Percentiles rank a stretch among this genome's conserved stretches.
Evolutionary conservation across 1,284 basidiomycete genomes (phyloP).

Genomic region (Irpex sp.): DNA sequence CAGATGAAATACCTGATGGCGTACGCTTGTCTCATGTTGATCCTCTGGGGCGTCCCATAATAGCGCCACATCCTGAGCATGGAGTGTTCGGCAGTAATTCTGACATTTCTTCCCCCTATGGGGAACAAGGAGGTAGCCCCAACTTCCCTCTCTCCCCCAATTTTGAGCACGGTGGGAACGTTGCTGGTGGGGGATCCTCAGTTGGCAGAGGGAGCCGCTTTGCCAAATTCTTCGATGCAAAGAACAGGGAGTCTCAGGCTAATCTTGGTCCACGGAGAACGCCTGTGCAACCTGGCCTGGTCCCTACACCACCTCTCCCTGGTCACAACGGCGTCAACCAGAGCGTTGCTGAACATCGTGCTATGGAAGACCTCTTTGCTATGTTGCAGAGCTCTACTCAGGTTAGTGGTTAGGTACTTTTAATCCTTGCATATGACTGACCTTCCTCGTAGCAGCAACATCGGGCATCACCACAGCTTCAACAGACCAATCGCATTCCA

Average conservation of each 20-base stretch:
- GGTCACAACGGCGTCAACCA: conserved; percentile 37
- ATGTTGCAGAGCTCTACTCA: conserved; percentile 67
- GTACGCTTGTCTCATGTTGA: conserved; percentile 29
- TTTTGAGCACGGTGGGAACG: conserved; percentile 22
- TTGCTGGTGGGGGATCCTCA: conserved; percentile 33
- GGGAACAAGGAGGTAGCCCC: conserved; percentile 22
- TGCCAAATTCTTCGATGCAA: conserved; percentile 80
- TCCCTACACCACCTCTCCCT: conserved; percentile 41
- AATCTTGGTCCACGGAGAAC: conserved; percentile 14
- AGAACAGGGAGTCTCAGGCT: conserved; percentile 43
- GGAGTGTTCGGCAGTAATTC: conserved; percentile 11
- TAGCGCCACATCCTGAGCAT: neutral
- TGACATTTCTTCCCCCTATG: conserved; percentile 31
- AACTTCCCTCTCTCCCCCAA: conserved; percentile 13
- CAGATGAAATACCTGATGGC: conserved; percentile 39
- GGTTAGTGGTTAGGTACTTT: conserved; percentile 33
- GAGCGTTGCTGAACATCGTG: conserved; percentile 44
- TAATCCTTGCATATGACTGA: neutral
- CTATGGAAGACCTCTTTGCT: conserved; percentile 74
- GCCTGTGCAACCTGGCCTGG: conserved; percentile 22
- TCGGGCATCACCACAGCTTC: conserved; percentile 26
- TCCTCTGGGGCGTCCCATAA: conserved; percentile 27
- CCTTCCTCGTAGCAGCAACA: conserved; percentile 20
- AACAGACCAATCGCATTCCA: conserved; percentile 22
- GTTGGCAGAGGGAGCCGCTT: conserved; percentile 71